Evolutionary conservation across 2,329 filamentous ascomycete genomes (phyloP).

Genomic region (Escovopsis sp.): DNA sequence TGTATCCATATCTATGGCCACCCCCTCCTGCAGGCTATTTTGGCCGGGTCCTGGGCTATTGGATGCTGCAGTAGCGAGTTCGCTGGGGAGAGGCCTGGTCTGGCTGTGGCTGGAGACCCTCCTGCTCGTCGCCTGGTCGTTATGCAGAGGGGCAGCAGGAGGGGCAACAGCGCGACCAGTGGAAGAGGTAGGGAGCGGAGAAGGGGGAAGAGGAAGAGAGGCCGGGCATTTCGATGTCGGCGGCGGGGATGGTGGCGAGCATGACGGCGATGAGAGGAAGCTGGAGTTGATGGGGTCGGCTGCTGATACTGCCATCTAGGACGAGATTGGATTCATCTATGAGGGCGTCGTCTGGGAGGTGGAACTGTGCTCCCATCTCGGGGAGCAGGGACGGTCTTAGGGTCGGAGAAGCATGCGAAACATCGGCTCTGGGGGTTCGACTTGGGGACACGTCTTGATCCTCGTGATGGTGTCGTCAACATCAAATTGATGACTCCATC

Average conservation of each 20-base stretch:
- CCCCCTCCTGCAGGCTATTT: neutral
- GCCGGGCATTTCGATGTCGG: slow-evolving; percentile 1
- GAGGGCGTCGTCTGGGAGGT: slow-evolving; percentile 2
- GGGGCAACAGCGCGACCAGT: too few species aligned
- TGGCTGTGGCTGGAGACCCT: too few species aligned
- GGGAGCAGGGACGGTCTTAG: neutral
- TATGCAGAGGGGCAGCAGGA: too few species aligned
- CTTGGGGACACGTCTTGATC: neutral
- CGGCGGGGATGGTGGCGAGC: slow-evolving; percentile 3
- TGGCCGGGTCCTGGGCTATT: too few species aligned
- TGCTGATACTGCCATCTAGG: slow-evolving; percentile 11
- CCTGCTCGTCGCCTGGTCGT: too few species aligned
- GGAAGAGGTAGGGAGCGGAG: too few species aligned
- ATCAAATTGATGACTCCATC: too few species aligned
- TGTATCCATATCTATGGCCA: neutral
- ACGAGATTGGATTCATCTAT: slow-evolving; percentile 1
- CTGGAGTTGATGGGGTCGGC: slow-evolving; percentile 10
- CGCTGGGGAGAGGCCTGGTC: too few species aligned
- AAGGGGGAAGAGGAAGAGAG: too few species aligned
- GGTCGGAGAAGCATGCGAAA: neutral
- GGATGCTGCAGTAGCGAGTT: too few species aligned
- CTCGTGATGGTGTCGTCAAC: too few species aligned
- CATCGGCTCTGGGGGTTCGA: too few species aligned
- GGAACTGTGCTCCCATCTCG: neutral
- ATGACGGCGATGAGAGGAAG: slow-evolving; percentile 6